Evolutionary conservation across 2,329 filamentous ascomycete genomes (phyloP), one percentile per base, ranked within the genome.

Genomic region (Xylaria polymorpha): DNA sequence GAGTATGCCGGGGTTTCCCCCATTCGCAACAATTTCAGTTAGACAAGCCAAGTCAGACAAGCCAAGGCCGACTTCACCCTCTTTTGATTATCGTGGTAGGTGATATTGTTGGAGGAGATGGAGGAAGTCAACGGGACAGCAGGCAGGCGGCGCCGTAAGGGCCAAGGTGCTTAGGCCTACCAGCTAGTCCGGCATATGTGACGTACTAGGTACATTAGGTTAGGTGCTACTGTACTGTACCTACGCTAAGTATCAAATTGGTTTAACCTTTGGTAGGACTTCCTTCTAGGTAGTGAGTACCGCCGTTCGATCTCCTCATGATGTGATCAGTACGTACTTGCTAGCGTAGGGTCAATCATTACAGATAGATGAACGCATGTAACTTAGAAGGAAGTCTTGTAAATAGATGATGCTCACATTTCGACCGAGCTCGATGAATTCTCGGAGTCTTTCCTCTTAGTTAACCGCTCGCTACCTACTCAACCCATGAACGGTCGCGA

Each of bases 91-190:
- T 62, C 60, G 37, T 43, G 56, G 35, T 35, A 61, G 60, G 64
- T 61, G 56, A 58, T 61, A 57, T 57, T 29, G 50, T 55, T 46
- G 41, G 43, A 44, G 53, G 57, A 59, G 66, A 53, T 43, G 46
- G 58, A 59, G 62, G 41, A 67, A 22, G 25, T 61, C 10, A 8
- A 55, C 44, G 22, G 55, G 3, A 22, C 12, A n/a, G n/a, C n/a
- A n/a, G n/a, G n/a, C n/a, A 41, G 29, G 20, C 35, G 25, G 25
- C 15, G 35, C 32, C 32, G 51, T 20, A 20, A 39, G 4, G 51
- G 32, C 51, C 51, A 10, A 39, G 51, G 29, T n/a, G n/a, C 9
- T n/a, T 55, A 15, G 22, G n/a, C 48, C 32, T n/a, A 32, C 25
- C 25, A 51, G 25, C 14, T 14, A n/a, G 18, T 9, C 37, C 25